These are phyloP conservation scores for Aspergillus carlsbadensis DNA, from an alignment of 495 filamentous ascomycete genomes.

Conservation along the genomic window DNA sequence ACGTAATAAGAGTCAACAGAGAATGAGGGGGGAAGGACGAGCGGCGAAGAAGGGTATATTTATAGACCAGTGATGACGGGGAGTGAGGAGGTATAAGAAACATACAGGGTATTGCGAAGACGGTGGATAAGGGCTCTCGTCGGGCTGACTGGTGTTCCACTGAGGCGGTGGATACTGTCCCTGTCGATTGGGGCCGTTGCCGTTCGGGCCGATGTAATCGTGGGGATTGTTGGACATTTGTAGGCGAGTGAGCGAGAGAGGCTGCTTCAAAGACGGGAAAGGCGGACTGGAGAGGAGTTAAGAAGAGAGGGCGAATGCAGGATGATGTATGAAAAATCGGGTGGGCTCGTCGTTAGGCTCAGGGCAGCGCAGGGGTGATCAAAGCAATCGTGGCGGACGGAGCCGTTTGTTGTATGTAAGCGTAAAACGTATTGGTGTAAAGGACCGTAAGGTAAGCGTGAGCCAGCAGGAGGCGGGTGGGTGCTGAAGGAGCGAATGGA, in stretches of 20 bases:
- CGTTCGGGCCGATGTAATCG: constrained; percentile 39
- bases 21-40: too few species aligned
- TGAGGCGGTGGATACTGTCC: constrained; percentile 48
- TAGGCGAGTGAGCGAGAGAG: constrained; percentile 20
- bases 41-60: constrained; percentile 2
- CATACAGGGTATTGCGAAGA: constrained; percentile 46
- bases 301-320: constrained; percentile 23
- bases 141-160: constrained; percentile 46
- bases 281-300: constrained; percentile 14
- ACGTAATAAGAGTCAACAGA: neutral
- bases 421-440: constrained; percentile 5
- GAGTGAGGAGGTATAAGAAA: constrained; percentile 15
- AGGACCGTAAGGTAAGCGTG: neutral
- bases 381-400: constrained; percentile 6
- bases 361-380: constrained; percentile 11
- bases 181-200: constrained; percentile 38
- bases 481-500: constrained; percentile 18
- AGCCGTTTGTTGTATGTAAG: constrained; percentile 16
- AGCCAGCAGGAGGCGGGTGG: constrained; percentile 1
- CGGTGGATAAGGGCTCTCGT: constrained; percentile 39
- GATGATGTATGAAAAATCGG: constrained; percentile 27
- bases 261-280: constrained; percentile 21
- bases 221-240: constrained; percentile 52
- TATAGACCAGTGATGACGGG: constrained; percentile 13
- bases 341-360: constrained; percentile 17